A percentile compares a stretch with the other conserved stretches of the same genome.
phyloP scores from a whole-genome alignment of 1,139 yeast genomes.

The Pichia norvegensis region DNA sequence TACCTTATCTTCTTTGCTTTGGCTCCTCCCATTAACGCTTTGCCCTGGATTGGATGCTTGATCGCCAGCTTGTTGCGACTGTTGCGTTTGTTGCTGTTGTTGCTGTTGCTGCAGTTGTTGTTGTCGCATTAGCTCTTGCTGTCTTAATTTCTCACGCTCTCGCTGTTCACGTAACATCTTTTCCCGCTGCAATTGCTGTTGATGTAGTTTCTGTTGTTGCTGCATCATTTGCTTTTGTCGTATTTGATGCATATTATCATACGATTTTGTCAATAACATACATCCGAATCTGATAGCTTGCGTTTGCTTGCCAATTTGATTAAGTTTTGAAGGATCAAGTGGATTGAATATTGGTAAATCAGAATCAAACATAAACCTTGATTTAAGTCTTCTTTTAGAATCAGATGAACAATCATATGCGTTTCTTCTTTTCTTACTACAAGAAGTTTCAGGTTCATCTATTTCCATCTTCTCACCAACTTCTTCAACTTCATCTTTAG shows the following conservation, averaged over 20 bases:
- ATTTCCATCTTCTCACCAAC: slow-evolving; percentile 23
- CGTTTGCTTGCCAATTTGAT: slow-evolving; percentile 78
- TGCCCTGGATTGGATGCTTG: background rate
- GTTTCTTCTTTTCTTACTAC: slow-evolving; percentile 18
- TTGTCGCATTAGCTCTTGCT: slow-evolving; percentile 3
- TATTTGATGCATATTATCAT: slow-evolving; percentile 52
- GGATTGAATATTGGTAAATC: slow-evolving; percentile 55
- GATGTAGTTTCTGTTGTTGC: slow-evolving; percentile 47
- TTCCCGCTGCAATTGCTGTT: slow-evolving; percentile 38
- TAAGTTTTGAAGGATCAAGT: slow-evolving; percentile 60
- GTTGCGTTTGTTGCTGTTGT: slow-evolving; percentile 2
- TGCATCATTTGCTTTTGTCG: slow-evolving; percentile 36
- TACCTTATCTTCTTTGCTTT: background rate
- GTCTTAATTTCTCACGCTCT: slow-evolving; percentile 9
- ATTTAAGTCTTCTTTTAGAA: slow-evolving; percentile 46
- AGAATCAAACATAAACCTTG: slow-evolving; percentile 70
- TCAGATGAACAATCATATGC: slow-evolving; percentile 59
- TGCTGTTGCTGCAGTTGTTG: slow-evolving; percentile 3
- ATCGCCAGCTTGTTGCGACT: background rate
- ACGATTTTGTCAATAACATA: slow-evolving; percentile 80
- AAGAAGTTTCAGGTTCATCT: slow-evolving; percentile 5
- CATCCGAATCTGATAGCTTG: slow-evolving; percentile 88
- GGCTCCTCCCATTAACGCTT: background rate
- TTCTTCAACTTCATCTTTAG: slow-evolving; percentile 28
- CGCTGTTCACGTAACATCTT: slow-evolving; percentile 28